Evolutionary conservation across 306 rosid genomes (phyloP).

Genomic region (Citrullus amarus): DNA sequence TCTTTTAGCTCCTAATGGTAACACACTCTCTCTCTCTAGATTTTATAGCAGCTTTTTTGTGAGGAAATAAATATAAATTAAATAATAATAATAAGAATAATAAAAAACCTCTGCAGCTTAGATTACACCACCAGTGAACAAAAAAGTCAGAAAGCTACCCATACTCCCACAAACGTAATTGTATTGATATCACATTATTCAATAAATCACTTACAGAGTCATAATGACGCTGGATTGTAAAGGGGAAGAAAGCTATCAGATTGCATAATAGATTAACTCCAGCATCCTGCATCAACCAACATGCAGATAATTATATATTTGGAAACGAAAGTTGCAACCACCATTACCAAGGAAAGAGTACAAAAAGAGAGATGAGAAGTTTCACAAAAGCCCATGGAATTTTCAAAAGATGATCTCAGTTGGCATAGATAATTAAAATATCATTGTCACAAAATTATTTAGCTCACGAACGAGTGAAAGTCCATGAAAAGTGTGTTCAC

Average conservation of each 20-base stretch:
- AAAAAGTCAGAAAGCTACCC: too few relatives aligned
- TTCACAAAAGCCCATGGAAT: not conserved
- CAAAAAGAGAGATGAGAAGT: not conserved
- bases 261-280: conserved; percentile 51
- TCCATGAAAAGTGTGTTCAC: not conserved
- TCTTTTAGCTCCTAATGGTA: not conserved
- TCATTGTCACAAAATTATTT: not conserved
- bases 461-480: not conserved
- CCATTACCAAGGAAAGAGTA: not conserved
- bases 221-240: conserved; percentile 50
- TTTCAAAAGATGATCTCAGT: not conserved
- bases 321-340: not conserved
- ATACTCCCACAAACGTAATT: not conserved
- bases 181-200: not conserved
- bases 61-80: not conserved
- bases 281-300: conserved; percentile 57
- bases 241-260: conserved; percentile 44
- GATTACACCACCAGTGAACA: not conserved
- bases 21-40: not conserved
- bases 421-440: not conserved
- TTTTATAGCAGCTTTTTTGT: not conserved
- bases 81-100: too few relatives aligned
- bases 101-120: not conserved
- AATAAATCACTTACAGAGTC: conserved; percentile 45
- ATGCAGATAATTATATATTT: conserved; percentile 11